phyloP scores from a whole-genome alignment of 2,329 filamentous ascomycete genomes.

The Epichloe bromicola region DNA sequence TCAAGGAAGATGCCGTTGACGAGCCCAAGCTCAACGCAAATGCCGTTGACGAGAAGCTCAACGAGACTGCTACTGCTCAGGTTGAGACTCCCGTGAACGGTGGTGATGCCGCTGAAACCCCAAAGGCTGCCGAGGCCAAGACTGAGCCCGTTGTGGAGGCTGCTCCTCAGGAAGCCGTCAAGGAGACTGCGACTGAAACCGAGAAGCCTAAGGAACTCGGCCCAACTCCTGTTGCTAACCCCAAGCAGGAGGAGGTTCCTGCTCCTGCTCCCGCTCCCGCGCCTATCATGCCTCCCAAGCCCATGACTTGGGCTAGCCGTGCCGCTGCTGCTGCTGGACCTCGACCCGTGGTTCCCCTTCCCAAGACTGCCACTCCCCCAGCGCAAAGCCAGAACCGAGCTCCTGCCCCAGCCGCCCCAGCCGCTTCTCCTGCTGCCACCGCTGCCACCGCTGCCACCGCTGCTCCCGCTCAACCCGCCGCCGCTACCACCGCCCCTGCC shows the following conservation, averaged over 20 bases:
- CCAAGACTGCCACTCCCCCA: slow-evolving; percentile 46
- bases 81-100: not conserved
- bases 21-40: slow-evolving; percentile 19
- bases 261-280: slow-evolving; percentile 24
- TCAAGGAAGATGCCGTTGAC: slow-evolving; percentile 39
- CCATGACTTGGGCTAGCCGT: slow-evolving; percentile 65
- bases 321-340: slow-evolving; percentile 43
- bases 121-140: slow-evolving; percentile 21
- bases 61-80: slow-evolving; percentile 17
- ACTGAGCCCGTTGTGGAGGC: slow-evolving; percentile 14
- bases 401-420: slow-evolving; percentile 27
- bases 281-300: slow-evolving; percentile 38
- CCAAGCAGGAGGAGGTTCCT: slow-evolving; percentile 33
- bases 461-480: slow-evolving; percentile 18
- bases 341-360: slow-evolving; percentile 38
- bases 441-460: slow-evolving; percentile 29
- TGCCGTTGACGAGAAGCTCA: slow-evolving; percentile 23
- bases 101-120: slow-evolving; percentile 16
- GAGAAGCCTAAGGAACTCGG: slow-evolving; percentile 56
- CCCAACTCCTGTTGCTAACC: slow-evolving; percentile 36
- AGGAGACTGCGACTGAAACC: slow-evolving; percentile 40
- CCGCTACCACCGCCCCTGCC: slow-evolving; percentile 25
- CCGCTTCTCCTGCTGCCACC: slow-evolving; percentile 24
- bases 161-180: slow-evolving; percentile 36
- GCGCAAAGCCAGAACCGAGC: slow-evolving; percentile 36